Base-by-base conservation (phyloP, 345 rosid genomes). In the Trapa incisa region DNA sequence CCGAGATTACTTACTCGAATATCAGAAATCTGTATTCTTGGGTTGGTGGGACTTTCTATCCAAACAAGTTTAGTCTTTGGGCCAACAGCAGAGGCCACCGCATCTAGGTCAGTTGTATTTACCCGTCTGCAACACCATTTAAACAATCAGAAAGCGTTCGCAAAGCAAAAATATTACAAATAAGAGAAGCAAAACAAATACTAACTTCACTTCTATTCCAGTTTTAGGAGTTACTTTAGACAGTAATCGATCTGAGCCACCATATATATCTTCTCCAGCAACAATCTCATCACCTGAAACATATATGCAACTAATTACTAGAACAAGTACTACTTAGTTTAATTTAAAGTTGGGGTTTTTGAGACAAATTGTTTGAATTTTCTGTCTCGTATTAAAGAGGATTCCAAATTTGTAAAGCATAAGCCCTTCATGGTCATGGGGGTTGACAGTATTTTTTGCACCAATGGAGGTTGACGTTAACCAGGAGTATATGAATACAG, bases 221-320 rank as follows among this genome's bases (percentile, higher is more conserved):
- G 75, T 58, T 87, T 78, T 86, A 67, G 96, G 96, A 74, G 87
- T 73, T 37, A 95, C 87, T 84, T 77, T 87, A n/a, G 97, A 87
- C 76, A 89, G 75, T 74, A 95, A 83, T 56, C 96, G 83, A 74
- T 95, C 97, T 22, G 99, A 86, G 65, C 97, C 97, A 62, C 97
- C 96, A 78, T 95, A 95, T 7, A 95, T 61, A 78, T 91, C 97
- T 74, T 95, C 96, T 66, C 96, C 96, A 43, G 96, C 99, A 69
- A 91, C 89, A 82, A 91, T 84, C 77, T 94, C 97, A 70, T 81
- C 80, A 33, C 97, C 99, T 90, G 66, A 63, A 60, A 70, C 54
- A 65, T 73, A 63, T 62, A 37, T 17, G 29, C 16, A 1, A 35
- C 39, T 33, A 53, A 36, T 68, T 68, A 64, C 39, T 10, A 65